A percentile compares a stretch with the other conserved stretches of the same genome.
Conservation (phyloP, 2,329 filamentous ascomycete species). For the Myotisia sp. region DNA sequence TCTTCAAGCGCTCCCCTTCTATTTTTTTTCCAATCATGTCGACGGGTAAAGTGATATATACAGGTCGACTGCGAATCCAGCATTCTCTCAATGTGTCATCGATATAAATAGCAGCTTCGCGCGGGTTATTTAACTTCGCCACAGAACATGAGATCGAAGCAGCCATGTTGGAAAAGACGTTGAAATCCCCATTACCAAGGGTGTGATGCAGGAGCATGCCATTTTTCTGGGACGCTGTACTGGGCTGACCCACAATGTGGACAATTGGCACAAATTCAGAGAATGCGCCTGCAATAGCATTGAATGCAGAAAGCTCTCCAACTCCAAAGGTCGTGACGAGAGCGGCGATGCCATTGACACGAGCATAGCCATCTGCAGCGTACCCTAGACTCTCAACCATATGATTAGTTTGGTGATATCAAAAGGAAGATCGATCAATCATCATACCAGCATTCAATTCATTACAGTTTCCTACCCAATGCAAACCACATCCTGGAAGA, state of each 20-base stretch:
- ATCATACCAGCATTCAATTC: conserved; percentile 55
- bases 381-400: conserved; percentile 42
- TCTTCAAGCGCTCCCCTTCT: conserved; percentile 54
- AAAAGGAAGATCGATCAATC: conserved; percentile 13
- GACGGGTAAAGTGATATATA: conserved; percentile 40
- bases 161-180: conserved; percentile 38
- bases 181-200: conserved; percentile 46
- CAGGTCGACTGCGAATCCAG: conserved; percentile 40
- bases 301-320: conserved; percentile 53
- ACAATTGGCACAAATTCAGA: conserved; percentile 57
- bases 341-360: conserved; percentile 53
- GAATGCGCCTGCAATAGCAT: conserved; percentile 59
- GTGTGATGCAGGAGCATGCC: conserved; percentile 49
- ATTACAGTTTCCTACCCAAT: conserved; percentile 55
- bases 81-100: conserved; percentile 39
- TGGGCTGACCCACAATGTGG: conserved; percentile 44
- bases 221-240: conserved; percentile 30
- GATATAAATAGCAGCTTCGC: conserved; percentile 36
- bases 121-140: conserved; percentile 33
- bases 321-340: conserved; percentile 63
- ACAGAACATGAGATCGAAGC: conserved; percentile 38
- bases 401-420: not conserved
- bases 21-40: conserved; percentile 51
- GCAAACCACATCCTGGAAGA: conserved; percentile 42
- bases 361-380: conserved; percentile 60